Evolutionary conservation across 2,329 filamentous ascomycete species (phyloP).

Genomic region (Microcyclospora pomicola): DNA sequence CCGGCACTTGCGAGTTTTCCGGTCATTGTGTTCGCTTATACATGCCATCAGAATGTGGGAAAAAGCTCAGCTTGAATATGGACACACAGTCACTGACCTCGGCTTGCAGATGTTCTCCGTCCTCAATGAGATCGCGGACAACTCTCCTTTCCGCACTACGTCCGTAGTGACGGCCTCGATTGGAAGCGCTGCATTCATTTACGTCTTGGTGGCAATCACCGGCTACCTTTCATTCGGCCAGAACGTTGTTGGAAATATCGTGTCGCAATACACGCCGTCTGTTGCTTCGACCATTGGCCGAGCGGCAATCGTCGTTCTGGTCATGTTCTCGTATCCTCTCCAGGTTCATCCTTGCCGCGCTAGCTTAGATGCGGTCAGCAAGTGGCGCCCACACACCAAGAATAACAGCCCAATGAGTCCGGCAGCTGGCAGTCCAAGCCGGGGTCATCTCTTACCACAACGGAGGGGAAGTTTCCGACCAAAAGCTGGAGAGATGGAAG

Average conservation of each 20-base stretch:
- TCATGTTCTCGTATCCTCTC: conserved; percentile 90
- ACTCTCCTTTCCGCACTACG: conserved; percentile 63
- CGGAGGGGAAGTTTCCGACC: conserved; percentile 9
- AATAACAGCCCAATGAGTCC: conserved; percentile 12
- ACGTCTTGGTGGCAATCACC: conserved; percentile 83
- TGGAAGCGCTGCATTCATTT: conserved; percentile 73
- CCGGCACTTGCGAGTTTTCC: conserved; percentile 74
- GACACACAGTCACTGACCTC: background rate
- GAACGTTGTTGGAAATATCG: conserved; percentile 79
- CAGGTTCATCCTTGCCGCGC: conserved; percentile 93
- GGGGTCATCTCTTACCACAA: conserved; percentile 14
- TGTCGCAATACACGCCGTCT: conserved; percentile 73
- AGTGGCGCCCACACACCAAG: conserved; percentile 57
- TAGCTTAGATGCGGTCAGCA: conserved; percentile 85
- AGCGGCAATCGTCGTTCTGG: conserved; percentile 85
- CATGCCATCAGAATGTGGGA: conserved; percentile 88
- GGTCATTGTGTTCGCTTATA: conserved; percentile 97
- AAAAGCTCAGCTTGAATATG: background rate
- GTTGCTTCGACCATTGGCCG: conserved; percentile 82
- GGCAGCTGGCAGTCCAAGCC: conserved; percentile 15
- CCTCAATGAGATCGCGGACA: conserved; percentile 82
- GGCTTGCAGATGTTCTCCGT: conserved; percentile 83
- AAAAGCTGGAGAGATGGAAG: conserved; percentile 51
- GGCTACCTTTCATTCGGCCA: conserved; percentile 94
- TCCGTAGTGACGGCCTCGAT: conserved; percentile 72